Base-by-base conservation (phyloP, 495 filamentous ascomycete species). In the Bombardia bombarda region DNA sequence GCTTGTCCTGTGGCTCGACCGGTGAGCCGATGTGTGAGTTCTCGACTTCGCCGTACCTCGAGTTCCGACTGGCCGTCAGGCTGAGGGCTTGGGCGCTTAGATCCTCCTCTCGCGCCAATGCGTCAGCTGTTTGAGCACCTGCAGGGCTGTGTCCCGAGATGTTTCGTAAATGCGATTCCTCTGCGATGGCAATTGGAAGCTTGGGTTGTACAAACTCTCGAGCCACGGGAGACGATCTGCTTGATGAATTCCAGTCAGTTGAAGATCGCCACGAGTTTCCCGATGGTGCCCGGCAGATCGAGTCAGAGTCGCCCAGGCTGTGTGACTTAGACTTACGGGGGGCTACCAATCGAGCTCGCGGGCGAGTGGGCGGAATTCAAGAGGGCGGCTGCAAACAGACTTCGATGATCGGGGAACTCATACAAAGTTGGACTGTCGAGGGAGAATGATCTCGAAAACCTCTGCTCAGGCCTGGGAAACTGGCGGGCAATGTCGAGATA, bases 361-460 rank as follows among this genome's bases (percentile, higher is more conserved):
- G 47, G 25, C 36, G 49, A 51, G 33, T 46, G 45, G 14, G 42
- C 31, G 20, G 53, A 25, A 17, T 41, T 49, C 49, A 56, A 42
- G 26, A 38, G 35, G 32, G 43, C 50, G 17, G 33, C 39, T 9
- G 46, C 49, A 24, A 46, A 19, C 25, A 48, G 17, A 30, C 38
- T 42, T 20, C 43, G 41, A n/a, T 52, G 51, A 41, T 55, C 55
- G 42, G 70, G 70, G 44, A 75, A 75, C 47, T 75, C 73, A 63
- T 76, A 74, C 38, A 78, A 62, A 6, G 72, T 77, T 41, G 73
- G 74, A 44, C 74, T 77, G 50, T 78, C 74, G 34, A 74, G 51
- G 8, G 73, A 71, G 53, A 55, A 70, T 19, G 70, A 68, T 31
- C 73, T 60, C n/a, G 63, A 61, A 40, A 70, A 72, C 21, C 66